Evolutionary conservation across 805 yeast species (phyloP).

Genomic region (Teunomyces kruisii): DNA sequence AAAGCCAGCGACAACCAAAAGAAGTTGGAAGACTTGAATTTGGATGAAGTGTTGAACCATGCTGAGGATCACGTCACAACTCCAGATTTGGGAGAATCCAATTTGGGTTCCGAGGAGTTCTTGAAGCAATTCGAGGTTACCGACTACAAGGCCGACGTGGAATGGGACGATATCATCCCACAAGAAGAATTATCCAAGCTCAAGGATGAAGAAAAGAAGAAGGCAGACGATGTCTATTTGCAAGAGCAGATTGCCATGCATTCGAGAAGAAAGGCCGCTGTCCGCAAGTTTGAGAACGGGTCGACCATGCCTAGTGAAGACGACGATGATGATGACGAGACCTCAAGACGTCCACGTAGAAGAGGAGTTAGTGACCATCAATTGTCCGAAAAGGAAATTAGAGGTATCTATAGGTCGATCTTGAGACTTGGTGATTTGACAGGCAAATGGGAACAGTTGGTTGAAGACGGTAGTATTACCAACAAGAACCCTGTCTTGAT

Average conservation of each 20-base stretch:
- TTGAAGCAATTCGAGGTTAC: conserved; percentile 97
- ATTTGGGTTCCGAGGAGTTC: conserved; percentile 97
- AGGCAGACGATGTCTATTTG: conserved; percentile 80
- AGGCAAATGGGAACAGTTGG: conserved; percentile 77
- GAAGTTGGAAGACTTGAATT: conserved; percentile 89
- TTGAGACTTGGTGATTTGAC: conserved; percentile 78
- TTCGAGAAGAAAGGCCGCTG: conserved; percentile 75
- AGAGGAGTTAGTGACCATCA: conserved; percentile 39
- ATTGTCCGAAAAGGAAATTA: conserved; percentile 80
- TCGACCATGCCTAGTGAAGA: conserved; percentile 13
- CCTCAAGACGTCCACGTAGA: conserved; percentile 28
- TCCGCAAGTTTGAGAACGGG: conserved; percentile 49
- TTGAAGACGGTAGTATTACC: conserved; percentile 86
- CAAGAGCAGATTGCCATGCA: conserved; percentile 89
- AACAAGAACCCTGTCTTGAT: conserved; percentile 79
- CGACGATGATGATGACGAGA: conserved; percentile 34
- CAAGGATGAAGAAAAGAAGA: conserved; percentile 87
- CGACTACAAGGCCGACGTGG: conserved; percentile 96
- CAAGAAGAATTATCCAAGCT: conserved; percentile 85
- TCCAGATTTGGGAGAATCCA: conserved; percentile 96
- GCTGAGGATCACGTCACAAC: conserved; percentile 98
- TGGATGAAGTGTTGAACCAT: conserved; percentile 93
- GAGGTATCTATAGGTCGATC: conserved; percentile 82
- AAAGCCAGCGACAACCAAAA: conserved; percentile 92
- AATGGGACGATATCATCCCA: conserved; percentile 99